Evolutionary conservation across 106 monocot species (phyloP), one percentile per base, ranked within the genome.

Genomic region (Agapanthus africanus): DNA sequence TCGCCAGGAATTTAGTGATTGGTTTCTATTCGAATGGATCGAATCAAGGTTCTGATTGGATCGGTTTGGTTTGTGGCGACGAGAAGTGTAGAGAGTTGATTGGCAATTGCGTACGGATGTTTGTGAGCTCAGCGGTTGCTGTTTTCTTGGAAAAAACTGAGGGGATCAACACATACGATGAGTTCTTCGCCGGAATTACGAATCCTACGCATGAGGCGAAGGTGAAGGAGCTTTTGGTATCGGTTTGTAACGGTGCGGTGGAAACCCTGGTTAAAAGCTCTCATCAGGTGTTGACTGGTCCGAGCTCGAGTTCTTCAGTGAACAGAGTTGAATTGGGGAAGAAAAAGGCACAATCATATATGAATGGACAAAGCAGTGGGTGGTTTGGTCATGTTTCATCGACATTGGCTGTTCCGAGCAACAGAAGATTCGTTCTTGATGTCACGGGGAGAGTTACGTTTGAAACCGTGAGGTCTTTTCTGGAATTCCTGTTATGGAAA

Each of bases 391-490:
- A 77, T 40, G 72, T 88, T 21, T 84, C 88, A 2, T 68, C 81
- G 9, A 76, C 81, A 18, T 40, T 90, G 71, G 78, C 81, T 0
- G 61, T 78, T 4, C 87, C 84, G 15, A 77, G 80, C 44, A 87
- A 94, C 72, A 72, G 77, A 65, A 90, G 75, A n/a, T 78, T 94
- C 31, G 71, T 87, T 8, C 69, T 94, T 9, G 94, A 94, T 63
- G 76, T 94, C 22, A 85, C 90, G 0, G 93, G 93, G 57, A 86
- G 84, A 56, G 78, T 85, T 57, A 81, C 90, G 5, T 90, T 79
- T 35, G 87, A 90, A 61, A 85, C 81, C 16, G 90, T 87, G 38
- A 68, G 78, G 64, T 87, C 93, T 21, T 76, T 84, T 38, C 84
- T 90, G 11, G 94, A 94, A 25, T 90, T 90, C 40, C 6, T 72